Evolutionary conservation across 208 protist species (phyloP).

Genomic region (Trypanosoma congolense): DNA sequence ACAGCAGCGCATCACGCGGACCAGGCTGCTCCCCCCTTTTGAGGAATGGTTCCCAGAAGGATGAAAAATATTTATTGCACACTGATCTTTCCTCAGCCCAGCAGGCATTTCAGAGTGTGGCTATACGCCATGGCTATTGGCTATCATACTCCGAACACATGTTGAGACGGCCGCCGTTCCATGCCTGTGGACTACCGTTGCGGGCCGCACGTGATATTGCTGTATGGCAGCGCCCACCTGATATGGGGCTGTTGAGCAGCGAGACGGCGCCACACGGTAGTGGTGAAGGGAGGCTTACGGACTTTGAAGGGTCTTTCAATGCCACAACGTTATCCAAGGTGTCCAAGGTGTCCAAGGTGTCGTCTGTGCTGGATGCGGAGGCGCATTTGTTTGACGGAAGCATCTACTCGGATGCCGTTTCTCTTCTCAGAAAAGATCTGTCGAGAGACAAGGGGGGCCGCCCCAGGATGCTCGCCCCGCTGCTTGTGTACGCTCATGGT

Average conservation of each 20-base stretch:
- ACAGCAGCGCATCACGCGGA: too few relatives aligned
- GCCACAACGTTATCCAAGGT: neutral
- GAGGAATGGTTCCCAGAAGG: neutral
- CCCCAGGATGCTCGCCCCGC: constrained; percentile 23
- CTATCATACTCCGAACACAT: constrained; percentile 19
- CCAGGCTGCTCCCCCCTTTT: too few relatives aligned
- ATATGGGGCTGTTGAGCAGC: neutral
- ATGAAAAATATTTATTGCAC: constrained; percentile 18
- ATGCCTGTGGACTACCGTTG: constrained; percentile 25
- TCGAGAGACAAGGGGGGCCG: constrained; percentile 10
- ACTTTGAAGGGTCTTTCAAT: neutral
- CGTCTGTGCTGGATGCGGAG: neutral
- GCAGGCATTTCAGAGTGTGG: constrained; percentile 21
- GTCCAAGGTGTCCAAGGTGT: neutral
- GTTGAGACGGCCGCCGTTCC: constrained; percentile 20
- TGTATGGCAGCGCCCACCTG: constrained; percentile 13
- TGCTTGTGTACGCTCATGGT: constrained; percentile 33
- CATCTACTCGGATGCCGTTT: neutral
- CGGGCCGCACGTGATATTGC: constrained; percentile 19
- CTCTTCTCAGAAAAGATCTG: neutral
- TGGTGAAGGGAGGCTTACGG: too few relatives aligned
- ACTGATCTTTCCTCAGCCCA: constrained; percentile 10
- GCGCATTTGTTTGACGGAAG: neutral
- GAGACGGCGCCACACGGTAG: too few relatives aligned
- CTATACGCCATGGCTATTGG: constrained; percentile 18